A percentile compares a stretch with the other conserved stretches of the same genome.
Conservation (phyloP, 768 basidiomycete genomes). For the Boletus vinaceobasis region DNA sequence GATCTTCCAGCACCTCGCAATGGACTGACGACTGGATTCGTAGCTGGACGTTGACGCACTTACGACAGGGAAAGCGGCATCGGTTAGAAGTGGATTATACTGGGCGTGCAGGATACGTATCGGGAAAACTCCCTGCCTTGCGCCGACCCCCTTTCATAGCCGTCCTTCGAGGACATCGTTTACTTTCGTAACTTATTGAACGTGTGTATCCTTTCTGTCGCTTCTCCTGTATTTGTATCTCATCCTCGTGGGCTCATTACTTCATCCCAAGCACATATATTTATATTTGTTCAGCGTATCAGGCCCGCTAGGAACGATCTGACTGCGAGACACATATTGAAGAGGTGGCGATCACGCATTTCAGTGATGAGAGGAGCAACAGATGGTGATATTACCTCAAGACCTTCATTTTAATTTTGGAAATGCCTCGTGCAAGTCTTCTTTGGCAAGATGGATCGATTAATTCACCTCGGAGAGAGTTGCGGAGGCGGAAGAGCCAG, state of each 20-base stretch:
- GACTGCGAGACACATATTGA: slow-evolving; percentile 22
- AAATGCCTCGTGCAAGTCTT: slow-evolving; percentile 26
- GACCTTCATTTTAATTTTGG: slow-evolving; percentile 22
- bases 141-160: slow-evolving; percentile 66
- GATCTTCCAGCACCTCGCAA: neutral
- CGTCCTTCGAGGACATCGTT: slow-evolving; percentile 45
- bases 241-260: slow-evolving; percentile 28
- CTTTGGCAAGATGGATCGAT: slow-evolving; percentile 13
- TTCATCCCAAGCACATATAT: slow-evolving; percentile 19
- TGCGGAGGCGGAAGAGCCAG: slow-evolving; percentile 8
- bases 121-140: slow-evolving; percentile 43
- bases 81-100: slow-evolving; percentile 69
- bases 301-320: slow-evolving; percentile 27
- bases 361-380: slow-evolving; percentile 25
- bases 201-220: slow-evolving; percentile 23
- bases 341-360: slow-evolving; percentile 32
- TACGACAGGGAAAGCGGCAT: slow-evolving; percentile 58
- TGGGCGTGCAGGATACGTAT: slow-evolving; percentile 60
- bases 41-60: slow-evolving; percentile 67
- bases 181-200: slow-evolving; percentile 28
- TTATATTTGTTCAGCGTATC: slow-evolving; percentile 12
- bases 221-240: slow-evolving; percentile 30
- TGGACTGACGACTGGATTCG: slow-evolving; percentile 1
- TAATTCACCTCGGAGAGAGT: slow-evolving; percentile 18
- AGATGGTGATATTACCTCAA: slow-evolving; percentile 35